A percentile compares a stretch with the other conserved stretches of the same genome.
Conservation (phyloP, 176 grass and related monocot genomes). For the Aegilops longissima region DNA sequence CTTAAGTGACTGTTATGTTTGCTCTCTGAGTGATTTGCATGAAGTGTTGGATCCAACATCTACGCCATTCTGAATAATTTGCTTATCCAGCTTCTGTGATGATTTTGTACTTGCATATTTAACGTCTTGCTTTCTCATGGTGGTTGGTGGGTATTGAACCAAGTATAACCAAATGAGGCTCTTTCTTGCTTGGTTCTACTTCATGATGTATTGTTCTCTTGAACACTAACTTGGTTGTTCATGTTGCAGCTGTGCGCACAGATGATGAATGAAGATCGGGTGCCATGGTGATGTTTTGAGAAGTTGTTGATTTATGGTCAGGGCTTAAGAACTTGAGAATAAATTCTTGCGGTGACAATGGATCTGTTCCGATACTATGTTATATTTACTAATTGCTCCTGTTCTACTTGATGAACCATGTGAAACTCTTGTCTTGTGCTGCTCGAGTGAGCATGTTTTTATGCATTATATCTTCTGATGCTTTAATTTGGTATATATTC, state of each 20-base stretch:
- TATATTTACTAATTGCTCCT: conserved; percentile 7
- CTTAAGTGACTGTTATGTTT: neutral
- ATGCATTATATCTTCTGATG: neutral
- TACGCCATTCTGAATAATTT: neutral
- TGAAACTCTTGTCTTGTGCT: neutral
- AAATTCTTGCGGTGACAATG: conserved; percentile 29
- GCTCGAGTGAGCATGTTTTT: neutral
- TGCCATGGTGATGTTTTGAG: conserved; percentile 26
- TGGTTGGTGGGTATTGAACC: too few species aligned
- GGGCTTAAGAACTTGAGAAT: conserved; percentile 30
- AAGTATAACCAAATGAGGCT: neutral
- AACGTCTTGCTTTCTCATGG: neutral
- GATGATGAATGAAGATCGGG: conserved; percentile 45
- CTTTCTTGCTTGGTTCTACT: neutral
- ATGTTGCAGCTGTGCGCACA: conserved; percentile 47
- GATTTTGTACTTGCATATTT: neutral
- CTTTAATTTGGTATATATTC: neutral
- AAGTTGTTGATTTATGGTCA: conserved; percentile 27
- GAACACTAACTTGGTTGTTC: conserved; percentile 16
- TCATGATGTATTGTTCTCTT: neutral
- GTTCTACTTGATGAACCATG: neutral
- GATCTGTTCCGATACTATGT: conserved; percentile 21
- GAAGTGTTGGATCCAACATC: neutral
- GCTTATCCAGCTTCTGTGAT: neutral
- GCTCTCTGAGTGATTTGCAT: neutral